Evolutionary conservation across 306 rosid species (phyloP), one percentile per base, ranked within the genome.

Genomic region (Vigna mungo): DNA sequence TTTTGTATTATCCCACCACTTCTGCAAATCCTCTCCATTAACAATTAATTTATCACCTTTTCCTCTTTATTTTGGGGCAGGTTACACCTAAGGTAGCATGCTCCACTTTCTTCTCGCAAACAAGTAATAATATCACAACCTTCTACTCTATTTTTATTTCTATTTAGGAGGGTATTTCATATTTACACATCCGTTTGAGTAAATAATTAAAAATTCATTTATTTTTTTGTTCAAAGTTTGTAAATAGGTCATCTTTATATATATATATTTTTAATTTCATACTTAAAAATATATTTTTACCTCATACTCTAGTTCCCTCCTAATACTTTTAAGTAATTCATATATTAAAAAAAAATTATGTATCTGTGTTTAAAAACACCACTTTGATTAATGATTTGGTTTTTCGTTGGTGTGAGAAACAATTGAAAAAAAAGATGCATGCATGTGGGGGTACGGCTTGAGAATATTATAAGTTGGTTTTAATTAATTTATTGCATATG

Each of bases 1-100:
- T 74, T 71, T 55, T 80, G 2, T 58, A 25, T 64, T 61, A 72
- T 20, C 71, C 78, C 20, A 23, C 60, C 20, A 23, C 60, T 72
- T 82, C 73, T 53, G 74, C 30, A 73, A 47, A 48, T 34, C 69
- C 66, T 63, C 75, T 32, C 56, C 47, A 67, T 32, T 72, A 21
- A 20, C 51, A 3, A 34, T 7, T 56, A 65, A 59, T 54, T 69
- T 68, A 66, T 72, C 20, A 4, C 21, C 78, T 52, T 71, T 46
- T 9, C 25, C 18, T 63, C 66, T 72, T 43, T 59, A 66, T 36
- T 36, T 1, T 36, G 43, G n/a, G 81, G 66, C 81, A 81, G 89
- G 84, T 71, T 53, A 52, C 88, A 68, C 67, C 77, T 53, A 69
- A 77, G 89, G 91, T 83, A 64, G 86, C 87, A 83, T 87, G 92